These are phyloP conservation scores for Sporisorium iseilematis-ciliati DNA, from an alignment of 1,284 basidiomycete genomes.

Conservation along the genomic window DNA sequence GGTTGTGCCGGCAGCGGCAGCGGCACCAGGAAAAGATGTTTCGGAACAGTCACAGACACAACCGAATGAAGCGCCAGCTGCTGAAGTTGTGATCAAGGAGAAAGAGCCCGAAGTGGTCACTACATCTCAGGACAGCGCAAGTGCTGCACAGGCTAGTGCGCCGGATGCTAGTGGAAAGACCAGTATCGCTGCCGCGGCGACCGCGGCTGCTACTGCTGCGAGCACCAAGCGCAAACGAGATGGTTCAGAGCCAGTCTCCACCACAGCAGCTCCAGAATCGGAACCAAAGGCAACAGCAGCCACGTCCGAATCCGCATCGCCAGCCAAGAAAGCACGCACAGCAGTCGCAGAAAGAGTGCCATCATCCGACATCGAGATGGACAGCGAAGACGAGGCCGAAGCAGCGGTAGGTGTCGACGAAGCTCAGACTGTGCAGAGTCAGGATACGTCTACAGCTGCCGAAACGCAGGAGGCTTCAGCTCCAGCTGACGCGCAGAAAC, in stretches of 20 bases:
- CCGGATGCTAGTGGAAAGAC: background rate
- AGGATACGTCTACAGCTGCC: conserved; percentile 1
- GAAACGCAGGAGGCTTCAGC: conserved; percentile 8
- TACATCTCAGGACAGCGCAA: background rate
- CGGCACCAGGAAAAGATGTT: conserved; percentile 4
- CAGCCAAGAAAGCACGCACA: conserved; percentile 30
- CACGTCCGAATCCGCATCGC: conserved; percentile 12
- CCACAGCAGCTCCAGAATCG: background rate
- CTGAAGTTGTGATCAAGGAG: conserved; percentile 45
- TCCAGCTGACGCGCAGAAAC: conserved; percentile 5
- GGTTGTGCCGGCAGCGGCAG: background rate
- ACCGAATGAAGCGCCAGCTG: conserved; percentile 24
- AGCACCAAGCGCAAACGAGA: conserved; percentile 41
- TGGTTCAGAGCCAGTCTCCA: background rate
- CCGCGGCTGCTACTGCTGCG: background rate
- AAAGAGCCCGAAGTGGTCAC: conserved; percentile 17
- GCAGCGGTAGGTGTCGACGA: conserved; percentile 30
- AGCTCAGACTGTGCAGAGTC: background rate
- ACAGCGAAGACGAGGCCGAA: conserved; percentile 46
- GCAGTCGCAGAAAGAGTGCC: conserved; percentile 9
- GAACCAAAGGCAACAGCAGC: background rate
- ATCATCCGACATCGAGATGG: conserved; percentile 32
- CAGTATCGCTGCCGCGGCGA: background rate
- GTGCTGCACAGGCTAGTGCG: background rate
- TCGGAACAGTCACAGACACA: background rate